phyloP scores from a whole-genome alignment of 148 eudicot species.

The Chenopodium quinoa region DNA sequence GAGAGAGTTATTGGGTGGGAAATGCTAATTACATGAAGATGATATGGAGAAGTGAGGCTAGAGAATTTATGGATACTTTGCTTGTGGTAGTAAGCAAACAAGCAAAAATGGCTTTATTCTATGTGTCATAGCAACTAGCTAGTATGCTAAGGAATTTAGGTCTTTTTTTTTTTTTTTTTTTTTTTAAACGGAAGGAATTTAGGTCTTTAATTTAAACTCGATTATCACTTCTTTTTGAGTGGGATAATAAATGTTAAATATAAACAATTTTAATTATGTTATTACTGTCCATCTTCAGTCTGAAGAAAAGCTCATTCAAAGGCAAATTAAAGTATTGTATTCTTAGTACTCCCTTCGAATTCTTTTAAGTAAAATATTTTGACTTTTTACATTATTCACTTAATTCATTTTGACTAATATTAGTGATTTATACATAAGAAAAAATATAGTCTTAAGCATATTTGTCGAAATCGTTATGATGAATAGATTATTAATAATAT shows the following conservation, averaged over 20 bases:
- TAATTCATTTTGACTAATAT: too few relatives aligned
- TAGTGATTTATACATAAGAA: too few relatives aligned
- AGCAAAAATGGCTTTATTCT: conserved; percentile 30
- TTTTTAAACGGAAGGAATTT: conserved; percentile 13
- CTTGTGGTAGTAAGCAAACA: conserved; percentile 16
- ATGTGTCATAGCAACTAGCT: neutral
- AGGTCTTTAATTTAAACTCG: neutral
- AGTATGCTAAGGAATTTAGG: conserved; percentile 19
- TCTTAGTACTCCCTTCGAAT: too few relatives aligned
- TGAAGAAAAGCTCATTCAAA: too few relatives aligned
- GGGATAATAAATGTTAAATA: neutral
- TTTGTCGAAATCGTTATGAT: too few relatives aligned
- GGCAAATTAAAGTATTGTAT: too few relatives aligned
- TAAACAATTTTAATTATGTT: too few relatives aligned
- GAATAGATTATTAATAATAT: too few relatives aligned
- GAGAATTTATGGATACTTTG: conserved; percentile 26
- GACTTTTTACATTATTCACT: too few relatives aligned
- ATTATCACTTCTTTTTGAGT: neutral
- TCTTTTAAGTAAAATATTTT: too few relatives aligned
- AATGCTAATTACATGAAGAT: conserved; percentile 8
- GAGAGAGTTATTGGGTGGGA: neutral
- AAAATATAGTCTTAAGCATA: too few relatives aligned
- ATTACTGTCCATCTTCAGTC: too few relatives aligned
- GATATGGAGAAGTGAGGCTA: conserved; percentile 3
- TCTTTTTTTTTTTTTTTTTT: neutral